These are phyloP conservation scores for Neofusicoccum cordaticola DNA, from an alignment of 2,329 filamentous ascomycete genomes.

Conservation along the genomic window DNA sequence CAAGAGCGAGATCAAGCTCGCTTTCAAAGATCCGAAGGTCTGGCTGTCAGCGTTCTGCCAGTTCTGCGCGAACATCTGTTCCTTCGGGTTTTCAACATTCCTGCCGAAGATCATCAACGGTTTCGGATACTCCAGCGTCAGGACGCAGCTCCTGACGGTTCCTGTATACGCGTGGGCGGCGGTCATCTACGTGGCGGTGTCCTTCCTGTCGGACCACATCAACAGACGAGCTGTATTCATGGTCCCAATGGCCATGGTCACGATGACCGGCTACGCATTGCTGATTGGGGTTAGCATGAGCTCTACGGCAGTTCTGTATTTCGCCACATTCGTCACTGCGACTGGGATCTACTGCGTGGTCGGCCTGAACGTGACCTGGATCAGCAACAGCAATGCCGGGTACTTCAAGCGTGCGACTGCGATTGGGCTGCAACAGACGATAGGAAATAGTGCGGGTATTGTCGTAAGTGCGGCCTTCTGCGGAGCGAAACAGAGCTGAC, in stretches of 20 bases:
- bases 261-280: conserved; percentile 64
- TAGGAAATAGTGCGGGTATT: conserved; percentile 64
- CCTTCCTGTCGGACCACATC: conserved; percentile 64
- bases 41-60: conserved; percentile 68
- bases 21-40: conserved; percentile 72
- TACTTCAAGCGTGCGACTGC: conserved; percentile 75
- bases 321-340: conserved; percentile 72
- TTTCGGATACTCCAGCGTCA: conserved; percentile 63
- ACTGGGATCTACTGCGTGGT: conserved; percentile 66
- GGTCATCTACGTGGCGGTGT: conserved; percentile 63
- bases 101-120: conserved; percentile 74
- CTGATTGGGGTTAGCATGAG: conserved; percentile 59
- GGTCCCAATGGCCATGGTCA: conserved; percentile 60
- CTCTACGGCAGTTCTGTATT: conserved; percentile 58
- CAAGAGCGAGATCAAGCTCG: conserved; percentile 63
- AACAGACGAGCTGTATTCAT: conserved; percentile 66
- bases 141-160: conserved; percentile 73
- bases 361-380: conserved; percentile 56
- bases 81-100: conserved; percentile 77
- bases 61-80: conserved; percentile 72
- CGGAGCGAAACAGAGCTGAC: neutral
- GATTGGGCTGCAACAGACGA: conserved; percentile 67
- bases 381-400: conserved; percentile 68
- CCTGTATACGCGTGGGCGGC: conserved; percentile 75
- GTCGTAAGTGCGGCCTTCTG: neutral